A percentile compares a stretch with the other conserved stretches of the same genome.
Conservation (phyloP, 1,139 yeast genomes). For the Lodderomyces margitis region DNA sequence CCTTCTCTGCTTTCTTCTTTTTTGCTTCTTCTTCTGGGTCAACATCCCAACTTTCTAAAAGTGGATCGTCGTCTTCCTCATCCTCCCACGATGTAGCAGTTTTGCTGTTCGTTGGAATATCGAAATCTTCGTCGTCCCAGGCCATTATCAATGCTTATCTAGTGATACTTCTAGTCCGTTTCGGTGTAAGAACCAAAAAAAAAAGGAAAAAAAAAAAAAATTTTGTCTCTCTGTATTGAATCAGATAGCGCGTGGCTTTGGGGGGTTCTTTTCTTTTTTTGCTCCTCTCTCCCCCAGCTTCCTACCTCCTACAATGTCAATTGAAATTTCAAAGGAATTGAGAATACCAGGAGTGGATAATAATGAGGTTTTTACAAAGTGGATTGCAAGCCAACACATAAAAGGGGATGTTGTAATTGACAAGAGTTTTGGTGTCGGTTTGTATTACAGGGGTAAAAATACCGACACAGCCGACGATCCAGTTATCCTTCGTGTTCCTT, state of each 20-base stretch:
- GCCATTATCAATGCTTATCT: conserved; percentile 29
- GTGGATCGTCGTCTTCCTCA: conserved; percentile 76
- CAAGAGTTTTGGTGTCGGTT: neutral
- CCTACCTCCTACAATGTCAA: neutral
- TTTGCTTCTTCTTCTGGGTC: conserved; percentile 61
- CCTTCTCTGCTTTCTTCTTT: conserved; percentile 42
- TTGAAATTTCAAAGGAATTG: conserved; percentile 1
- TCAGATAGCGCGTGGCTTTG: neutral
- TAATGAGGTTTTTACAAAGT: neutral
- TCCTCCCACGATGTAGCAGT: conserved; percentile 64
- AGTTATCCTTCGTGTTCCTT: conserved; percentile 36
- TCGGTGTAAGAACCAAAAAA: neutral
- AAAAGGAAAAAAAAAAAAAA: conserved; percentile 1
- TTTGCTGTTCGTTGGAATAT: conserved; percentile 52
- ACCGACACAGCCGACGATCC: neutral
- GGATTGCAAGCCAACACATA: neutral
- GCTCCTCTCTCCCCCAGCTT: too few relatives aligned
- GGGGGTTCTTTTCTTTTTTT: too few relatives aligned
- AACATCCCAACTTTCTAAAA: conserved; percentile 80
- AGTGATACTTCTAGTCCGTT: neutral
- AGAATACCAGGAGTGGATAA: neutral
- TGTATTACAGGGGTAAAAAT: neutral
- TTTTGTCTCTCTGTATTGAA: neutral
- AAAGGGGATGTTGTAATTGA: neutral
- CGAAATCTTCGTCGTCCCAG: conserved; percentile 90